Base-by-base conservation (phyloP, 78 protist genomes). In the Creolimax fragrantissima region DNA sequence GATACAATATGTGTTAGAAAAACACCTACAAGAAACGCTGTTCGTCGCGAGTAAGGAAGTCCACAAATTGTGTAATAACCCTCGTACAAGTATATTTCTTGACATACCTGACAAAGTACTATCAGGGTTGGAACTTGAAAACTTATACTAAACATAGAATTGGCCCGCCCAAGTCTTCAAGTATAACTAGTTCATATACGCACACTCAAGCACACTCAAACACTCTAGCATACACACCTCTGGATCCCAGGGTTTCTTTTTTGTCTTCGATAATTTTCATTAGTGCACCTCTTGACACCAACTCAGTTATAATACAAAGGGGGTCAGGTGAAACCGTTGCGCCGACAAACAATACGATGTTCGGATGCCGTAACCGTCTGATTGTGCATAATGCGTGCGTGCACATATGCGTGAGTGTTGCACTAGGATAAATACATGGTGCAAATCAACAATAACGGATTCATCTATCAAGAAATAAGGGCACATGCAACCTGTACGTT, bases 261-360 rank as follows among this genome's bases (percentile, higher is more conserved):
- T 39, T 4, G 4, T 85, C 89, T 7, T 11, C 89, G 17, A 85
- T 85, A 85, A 39, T 39, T 17, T 85, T 39, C 45, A 11, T 85
- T 5, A 85, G 43, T 35, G 89, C 6, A 35, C 45, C 43, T 7
- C 36, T 7, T 4, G 7, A 4, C 17, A 85, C 89, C 3, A 85
- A 5, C 35, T 44, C 91, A 4, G 91, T 41, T 11, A 41, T 35
- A 42, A 91, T 84, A 83, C 94, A 92, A 39, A 92, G 88, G 5
- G 94, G 94, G 43, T 92, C 92, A 2, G 94, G 94, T 7, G 39
- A 24, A 42, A 88, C 92, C 4, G 93, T 84, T 3, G 93, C 93
- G 7, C 90, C 93, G 3, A 91, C 6, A 36, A 91, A 81, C 90
- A 84, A 39, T 3, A 84, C 67, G 39, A 91, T 86, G 45, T 92